Evolutionary conservation across 1,284 basidiomycete genomes (phyloP).

Genomic region (Wolfiporia cocos): DNA sequence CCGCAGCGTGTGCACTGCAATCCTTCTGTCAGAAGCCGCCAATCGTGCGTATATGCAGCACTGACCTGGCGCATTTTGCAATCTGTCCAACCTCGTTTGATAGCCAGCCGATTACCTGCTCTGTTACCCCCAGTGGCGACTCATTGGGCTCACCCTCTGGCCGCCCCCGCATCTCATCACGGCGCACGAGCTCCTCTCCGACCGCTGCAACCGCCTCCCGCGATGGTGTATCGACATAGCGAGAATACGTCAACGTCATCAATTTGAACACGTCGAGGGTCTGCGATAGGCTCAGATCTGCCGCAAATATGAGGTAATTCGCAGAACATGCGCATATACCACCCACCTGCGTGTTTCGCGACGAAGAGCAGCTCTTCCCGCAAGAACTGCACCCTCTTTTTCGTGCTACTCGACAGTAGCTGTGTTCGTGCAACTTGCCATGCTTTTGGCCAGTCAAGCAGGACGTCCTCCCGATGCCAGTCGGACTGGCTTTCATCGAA

Average conservation of each 20-base stretch:
- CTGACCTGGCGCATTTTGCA: constrained; percentile 47
- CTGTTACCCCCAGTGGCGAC: constrained; percentile 49
- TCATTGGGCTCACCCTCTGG: constrained; percentile 32
- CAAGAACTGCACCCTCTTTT: constrained; percentile 50
- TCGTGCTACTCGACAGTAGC: constrained; percentile 49
- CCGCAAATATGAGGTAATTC: constrained; percentile 3
- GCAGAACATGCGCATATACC: background rate
- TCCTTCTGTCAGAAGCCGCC: constrained; percentile 7
- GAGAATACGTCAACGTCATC: constrained; percentile 68
- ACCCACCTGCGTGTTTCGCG: constrained; percentile 53
- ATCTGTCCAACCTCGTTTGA: constrained; percentile 55
- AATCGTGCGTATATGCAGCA: constrained; percentile 9
- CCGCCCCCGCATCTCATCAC: constrained; percentile 47
- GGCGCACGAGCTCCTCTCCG: constrained; percentile 53
- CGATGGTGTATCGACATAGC: constrained; percentile 70
- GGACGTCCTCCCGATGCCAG: background rate
- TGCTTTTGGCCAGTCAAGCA: constrained; percentile 45
- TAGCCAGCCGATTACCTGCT: constrained; percentile 70
- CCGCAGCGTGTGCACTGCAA: constrained; percentile 52
- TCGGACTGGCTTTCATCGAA: constrained; percentile 10
- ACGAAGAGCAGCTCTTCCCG: constrained; percentile 55
- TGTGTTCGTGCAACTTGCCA: constrained; percentile 44
- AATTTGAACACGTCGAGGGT: constrained; percentile 68
- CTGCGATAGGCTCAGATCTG: constrained; percentile 63
- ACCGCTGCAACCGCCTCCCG: constrained; percentile 65